These are phyloP conservation scores for Colletotrichum zoysiae DNA, from an alignment of 2,329 filamentous ascomycete genomes.

Conservation along the genomic window DNA sequence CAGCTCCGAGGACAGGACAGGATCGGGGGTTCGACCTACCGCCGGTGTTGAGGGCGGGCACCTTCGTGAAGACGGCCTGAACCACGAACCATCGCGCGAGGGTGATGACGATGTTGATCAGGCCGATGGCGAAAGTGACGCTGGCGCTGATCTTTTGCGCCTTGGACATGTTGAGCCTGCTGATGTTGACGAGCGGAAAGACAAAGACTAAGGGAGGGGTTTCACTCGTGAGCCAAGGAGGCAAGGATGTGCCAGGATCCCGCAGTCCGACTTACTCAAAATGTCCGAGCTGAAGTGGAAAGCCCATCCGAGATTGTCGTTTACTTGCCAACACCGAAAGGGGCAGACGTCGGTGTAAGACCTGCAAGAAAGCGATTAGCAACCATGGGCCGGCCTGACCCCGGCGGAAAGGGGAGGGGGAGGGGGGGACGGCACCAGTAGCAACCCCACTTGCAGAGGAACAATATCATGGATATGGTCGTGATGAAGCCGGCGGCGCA, in stretches of 20 bases:
- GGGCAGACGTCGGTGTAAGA: background rate
- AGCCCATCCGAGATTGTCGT: constrained; percentile 4
- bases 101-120: background rate
- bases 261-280: background rate
- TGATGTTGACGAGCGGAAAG: constrained; percentile 1
- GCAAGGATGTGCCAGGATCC: too few species aligned
- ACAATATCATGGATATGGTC: background rate
- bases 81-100: background rate
- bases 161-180: constrained; percentile 1
- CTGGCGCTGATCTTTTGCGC: background rate
- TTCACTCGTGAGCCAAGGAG: background rate
- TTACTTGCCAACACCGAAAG: background rate
- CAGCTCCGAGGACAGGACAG: background rate
- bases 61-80: background rate
- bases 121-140: background rate
- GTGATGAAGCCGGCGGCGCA: background rate
- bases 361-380: background rate
- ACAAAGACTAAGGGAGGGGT: background rate
- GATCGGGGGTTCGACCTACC: background rate
- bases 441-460: constrained; percentile 7
- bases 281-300: background rate
- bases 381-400: too few species aligned
- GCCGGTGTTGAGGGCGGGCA: background rate
- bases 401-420: background rate
- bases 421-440: background rate